These are phyloP conservation scores for Parmales sp. DNA, from an alignment of 108 stramenopile species.

Conservation along the genomic window DNA sequence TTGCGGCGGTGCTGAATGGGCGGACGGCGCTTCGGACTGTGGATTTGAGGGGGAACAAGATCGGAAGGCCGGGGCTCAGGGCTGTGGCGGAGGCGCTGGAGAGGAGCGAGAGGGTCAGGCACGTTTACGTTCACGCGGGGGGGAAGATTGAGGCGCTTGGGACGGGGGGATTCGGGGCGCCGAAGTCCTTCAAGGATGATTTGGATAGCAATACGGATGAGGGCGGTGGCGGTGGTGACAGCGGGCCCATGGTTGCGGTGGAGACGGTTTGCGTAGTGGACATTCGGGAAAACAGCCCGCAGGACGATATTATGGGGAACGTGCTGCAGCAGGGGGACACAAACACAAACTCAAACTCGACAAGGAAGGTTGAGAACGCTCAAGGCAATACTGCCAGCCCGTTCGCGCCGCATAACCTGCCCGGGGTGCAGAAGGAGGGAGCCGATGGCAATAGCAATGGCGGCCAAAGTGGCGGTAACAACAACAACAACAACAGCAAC, in stretches of 20 bases:
- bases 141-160: constrained; percentile 80
- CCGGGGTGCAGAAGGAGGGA: background rate
- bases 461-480: background rate
- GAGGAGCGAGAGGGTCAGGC: constrained; percentile 45
- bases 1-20: constrained; percentile 61
- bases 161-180: constrained; percentile 17
- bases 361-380: background rate
- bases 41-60: constrained; percentile 56
- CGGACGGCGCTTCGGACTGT: constrained; percentile 35
- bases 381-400: background rate
- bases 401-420: background rate
- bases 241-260: constrained; percentile 29
- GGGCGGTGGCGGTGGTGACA: constrained; percentile 7
- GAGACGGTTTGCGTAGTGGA: constrained; percentile 70
- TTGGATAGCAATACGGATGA: background rate
- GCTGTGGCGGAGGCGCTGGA: constrained; percentile 64
- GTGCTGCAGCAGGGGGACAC: background rate
- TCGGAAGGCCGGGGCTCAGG: constrained; percentile 47
- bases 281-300: constrained; percentile 41
- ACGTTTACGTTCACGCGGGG: constrained; percentile 75
- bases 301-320: background rate
- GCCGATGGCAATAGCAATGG: background rate
- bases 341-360: no score
- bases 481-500: background rate
- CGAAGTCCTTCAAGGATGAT: constrained; percentile 15